Percentiles rank a stretch among this genome's conserved stretches.
Evolutionary conservation across 164 flowering plant genomes (phyloP).

Genomic region (Annona cherimola): DNA sequence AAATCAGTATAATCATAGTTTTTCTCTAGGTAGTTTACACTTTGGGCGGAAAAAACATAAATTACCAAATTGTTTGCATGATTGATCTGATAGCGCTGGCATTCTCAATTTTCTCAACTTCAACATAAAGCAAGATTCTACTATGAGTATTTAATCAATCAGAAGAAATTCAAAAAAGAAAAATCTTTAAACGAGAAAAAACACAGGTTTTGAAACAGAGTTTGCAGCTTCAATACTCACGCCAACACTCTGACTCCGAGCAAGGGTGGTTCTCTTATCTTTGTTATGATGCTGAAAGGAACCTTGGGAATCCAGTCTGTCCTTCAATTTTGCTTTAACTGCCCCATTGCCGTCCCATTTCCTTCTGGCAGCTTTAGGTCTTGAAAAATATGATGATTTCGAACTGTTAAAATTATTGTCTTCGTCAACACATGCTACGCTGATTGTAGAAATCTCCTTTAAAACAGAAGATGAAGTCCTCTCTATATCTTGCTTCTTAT

Average conservation of each 20-base stretch:
- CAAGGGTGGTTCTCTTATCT: conserved; percentile 7
- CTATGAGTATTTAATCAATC: not conserved
- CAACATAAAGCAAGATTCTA: no score
- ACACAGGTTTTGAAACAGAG: not conserved
- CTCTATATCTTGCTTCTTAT: conserved; percentile 13
- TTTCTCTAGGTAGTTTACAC: no score
- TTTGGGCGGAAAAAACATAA: no score
- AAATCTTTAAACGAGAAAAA: not conserved
- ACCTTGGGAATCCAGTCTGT: conserved; percentile 19
- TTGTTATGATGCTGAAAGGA: conserved; percentile 18
- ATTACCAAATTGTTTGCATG: no score
- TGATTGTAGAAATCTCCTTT: conserved; percentile 15
- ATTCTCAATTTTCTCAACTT: no score
- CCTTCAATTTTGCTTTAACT: conserved; percentile 19
- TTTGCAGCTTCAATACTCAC: conserved; percentile 27
- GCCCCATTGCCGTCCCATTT: conserved; percentile 33
- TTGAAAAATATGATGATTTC: conserved; percentile 19
- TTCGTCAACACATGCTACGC: conserved; percentile 23
- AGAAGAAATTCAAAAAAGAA: not conserved
- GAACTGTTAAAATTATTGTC: conserved; percentile 41
- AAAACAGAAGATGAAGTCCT: conserved; percentile 10
- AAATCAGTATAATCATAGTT: no score
- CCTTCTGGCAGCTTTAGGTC: conserved; percentile 25
- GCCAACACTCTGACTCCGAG: conserved; percentile 25
- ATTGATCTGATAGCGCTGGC: no score